These are phyloP conservation scores for Mangifera indica DNA, from an alignment of 345 rosid species.

Conservation along the genomic window DNA sequence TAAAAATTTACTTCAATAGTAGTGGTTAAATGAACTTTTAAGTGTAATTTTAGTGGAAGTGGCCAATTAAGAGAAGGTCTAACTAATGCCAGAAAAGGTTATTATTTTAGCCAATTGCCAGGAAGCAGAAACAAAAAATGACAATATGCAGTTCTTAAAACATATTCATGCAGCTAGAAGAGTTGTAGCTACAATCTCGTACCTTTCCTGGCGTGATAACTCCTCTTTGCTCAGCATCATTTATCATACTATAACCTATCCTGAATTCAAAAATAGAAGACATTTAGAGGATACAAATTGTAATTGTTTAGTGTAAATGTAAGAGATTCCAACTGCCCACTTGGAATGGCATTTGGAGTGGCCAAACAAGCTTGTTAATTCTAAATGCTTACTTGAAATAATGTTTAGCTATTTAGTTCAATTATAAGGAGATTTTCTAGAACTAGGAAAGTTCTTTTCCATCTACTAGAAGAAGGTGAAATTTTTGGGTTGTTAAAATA, in stretches of 20 bases:
- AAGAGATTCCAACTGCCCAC: background rate
- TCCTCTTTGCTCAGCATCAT: conserved; percentile 85
- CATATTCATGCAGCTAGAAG: conserved; percentile 1
- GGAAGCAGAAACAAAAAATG: background rate
- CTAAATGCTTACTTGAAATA: too few relatives aligned
- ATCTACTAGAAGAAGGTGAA: too few relatives aligned
- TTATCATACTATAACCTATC: conserved; percentile 85
- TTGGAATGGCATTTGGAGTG: too few relatives aligned
- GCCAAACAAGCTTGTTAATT: too few relatives aligned
- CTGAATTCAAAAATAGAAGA: conserved; percentile 39
- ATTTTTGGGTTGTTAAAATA: too few relatives aligned
- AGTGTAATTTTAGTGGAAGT: background rate
- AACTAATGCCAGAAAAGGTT: background rate
- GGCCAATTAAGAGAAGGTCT: background rate
- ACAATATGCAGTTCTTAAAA: background rate
- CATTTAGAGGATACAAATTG: conserved; percentile 1
- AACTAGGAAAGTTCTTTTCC: too few relatives aligned
- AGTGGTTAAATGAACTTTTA: background rate
- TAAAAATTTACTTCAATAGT: too few relatives aligned
- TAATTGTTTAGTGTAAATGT: background rate
- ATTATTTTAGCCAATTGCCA: background rate
- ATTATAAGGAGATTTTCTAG: too few relatives aligned
- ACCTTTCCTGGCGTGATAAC: conserved; percentile 86
- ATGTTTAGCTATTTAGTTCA: too few relatives aligned
- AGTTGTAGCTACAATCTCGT: conserved; percentile 15